Evolutionary conservation across 2,329 filamentous ascomycete genomes (phyloP).

Genomic region (Emericellopsis atlantica): DNA sequence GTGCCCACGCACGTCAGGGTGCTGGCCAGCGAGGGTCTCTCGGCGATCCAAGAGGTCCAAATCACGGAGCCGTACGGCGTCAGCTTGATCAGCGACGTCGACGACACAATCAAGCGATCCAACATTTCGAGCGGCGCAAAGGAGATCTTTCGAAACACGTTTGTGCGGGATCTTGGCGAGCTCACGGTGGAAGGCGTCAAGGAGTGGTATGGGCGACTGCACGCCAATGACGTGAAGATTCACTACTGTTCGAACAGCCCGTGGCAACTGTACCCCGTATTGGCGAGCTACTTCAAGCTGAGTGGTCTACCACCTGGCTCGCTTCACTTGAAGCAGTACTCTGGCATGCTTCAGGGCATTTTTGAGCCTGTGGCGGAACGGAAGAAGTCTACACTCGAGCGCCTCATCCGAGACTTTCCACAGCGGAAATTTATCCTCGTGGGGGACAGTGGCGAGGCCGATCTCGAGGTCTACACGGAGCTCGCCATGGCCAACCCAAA

Average conservation of each 20-base stretch:
- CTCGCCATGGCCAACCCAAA: constrained; percentile 76
- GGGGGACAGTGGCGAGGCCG: constrained; percentile 91
- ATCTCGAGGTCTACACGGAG: constrained; percentile 94
- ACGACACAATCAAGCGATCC: constrained; percentile 94
- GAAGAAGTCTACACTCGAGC: constrained; percentile 79
- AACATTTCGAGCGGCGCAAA: constrained; percentile 78
- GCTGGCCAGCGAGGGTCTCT: constrained; percentile 73
- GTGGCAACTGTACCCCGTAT: constrained; percentile 89
- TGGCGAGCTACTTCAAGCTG: constrained; percentile 72
- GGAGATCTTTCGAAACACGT: constrained; percentile 94
- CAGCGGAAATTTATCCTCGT: constrained; percentile 81
- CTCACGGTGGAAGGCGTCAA: constrained; percentile 76
- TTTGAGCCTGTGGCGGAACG: constrained; percentile 95
- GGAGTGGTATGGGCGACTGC: constrained; percentile 76
- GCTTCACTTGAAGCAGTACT: constrained; percentile 92
- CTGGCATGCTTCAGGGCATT: constrained; percentile 92
- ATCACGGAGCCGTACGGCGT: constrained; percentile 70
- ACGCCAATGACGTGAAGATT: constrained; percentile 69
- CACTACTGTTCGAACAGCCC: constrained; percentile 99
- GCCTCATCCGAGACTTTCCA: constrained; percentile 80
- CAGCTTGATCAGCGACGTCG: constrained; percentile 92
- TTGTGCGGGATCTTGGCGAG: constrained; percentile 73
- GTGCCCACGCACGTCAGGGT: constrained; percentile 82
- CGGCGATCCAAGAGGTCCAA: constrained; percentile 64
- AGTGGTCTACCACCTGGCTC: constrained; percentile 77